These are phyloP conservation scores for Alternaria triticina DNA, from an alignment of 2,329 filamentous ascomycete genomes.

Conservation along the genomic window DNA sequence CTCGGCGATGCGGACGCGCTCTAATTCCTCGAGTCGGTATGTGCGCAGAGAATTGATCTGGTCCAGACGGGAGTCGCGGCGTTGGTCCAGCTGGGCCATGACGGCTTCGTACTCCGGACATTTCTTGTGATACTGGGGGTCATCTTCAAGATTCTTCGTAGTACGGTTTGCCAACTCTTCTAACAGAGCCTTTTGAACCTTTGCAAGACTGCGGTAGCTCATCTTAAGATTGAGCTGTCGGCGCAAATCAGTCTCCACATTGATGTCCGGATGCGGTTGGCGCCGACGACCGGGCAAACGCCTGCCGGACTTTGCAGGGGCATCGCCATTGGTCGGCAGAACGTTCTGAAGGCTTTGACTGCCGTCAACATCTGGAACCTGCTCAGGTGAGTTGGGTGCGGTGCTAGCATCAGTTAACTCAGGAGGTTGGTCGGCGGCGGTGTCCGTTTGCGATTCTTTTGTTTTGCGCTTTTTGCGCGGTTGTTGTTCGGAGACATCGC, in stretches of 20 bases:
- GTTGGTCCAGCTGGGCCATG: constrained; percentile 59
- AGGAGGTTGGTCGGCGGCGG: constrained; percentile 39
- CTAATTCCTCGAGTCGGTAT: constrained; percentile 47
- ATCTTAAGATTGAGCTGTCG: constrained; percentile 72
- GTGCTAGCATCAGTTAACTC: constrained; percentile 47
- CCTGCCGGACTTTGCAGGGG: constrained; percentile 44
- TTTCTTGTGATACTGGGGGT: constrained; percentile 61
- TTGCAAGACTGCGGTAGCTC: constrained; percentile 67
- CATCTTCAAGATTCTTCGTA: constrained; percentile 63
- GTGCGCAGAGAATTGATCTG: constrained; percentile 47
- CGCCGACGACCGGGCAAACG: constrained; percentile 53
- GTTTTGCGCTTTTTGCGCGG: constrained; percentile 47
- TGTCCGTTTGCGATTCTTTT: constrained; percentile 33
- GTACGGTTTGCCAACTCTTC: constrained; percentile 69
- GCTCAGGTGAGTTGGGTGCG: constrained; percentile 45
- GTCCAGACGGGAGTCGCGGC: constrained; percentile 50
- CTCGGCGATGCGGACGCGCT: constrained; percentile 44
- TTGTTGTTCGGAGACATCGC: constrained; percentile 44
- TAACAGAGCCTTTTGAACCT: constrained; percentile 68
- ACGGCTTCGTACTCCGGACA: constrained; percentile 62
- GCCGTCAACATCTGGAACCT: constrained; percentile 41
- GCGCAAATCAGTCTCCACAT: constrained; percentile 55
- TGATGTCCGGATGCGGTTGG: constrained; percentile 54
- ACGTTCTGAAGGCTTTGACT: constrained; percentile 43
- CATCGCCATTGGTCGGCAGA: constrained; percentile 45